phyloP scores from a whole-genome alignment of 495 filamentous ascomycete genomes.

The Penicillium robsamsonii region DNA sequence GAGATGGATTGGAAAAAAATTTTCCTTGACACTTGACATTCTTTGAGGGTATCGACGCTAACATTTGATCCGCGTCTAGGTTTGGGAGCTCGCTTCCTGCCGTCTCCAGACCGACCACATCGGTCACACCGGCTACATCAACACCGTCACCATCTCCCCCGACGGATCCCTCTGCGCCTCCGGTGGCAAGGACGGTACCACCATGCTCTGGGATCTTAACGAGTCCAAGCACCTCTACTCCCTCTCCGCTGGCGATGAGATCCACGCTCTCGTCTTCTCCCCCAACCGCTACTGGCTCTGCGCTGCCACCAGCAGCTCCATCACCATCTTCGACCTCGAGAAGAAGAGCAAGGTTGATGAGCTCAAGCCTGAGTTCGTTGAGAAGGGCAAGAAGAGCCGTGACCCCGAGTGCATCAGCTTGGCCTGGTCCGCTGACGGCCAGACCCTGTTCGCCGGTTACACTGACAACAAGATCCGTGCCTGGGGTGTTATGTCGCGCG shows the following conservation, averaged over 20 bases:
- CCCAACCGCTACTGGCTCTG: constrained; percentile 99
- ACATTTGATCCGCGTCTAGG: constrained; percentile 52
- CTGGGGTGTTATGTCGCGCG: constrained; percentile 90
- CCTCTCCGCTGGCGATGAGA: constrained; percentile 98
- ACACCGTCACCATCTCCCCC: constrained; percentile 99
- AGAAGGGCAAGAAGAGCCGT: constrained; percentile 97
- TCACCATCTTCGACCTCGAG: constrained; percentile 99
- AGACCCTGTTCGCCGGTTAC: constrained; percentile 99
- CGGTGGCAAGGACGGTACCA: constrained; percentile 99
- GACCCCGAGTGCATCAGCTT: constrained; percentile 97
- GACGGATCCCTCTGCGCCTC: constrained; percentile 99
- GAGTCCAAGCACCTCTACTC: constrained; percentile 99
- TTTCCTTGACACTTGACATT: constrained; percentile 13
- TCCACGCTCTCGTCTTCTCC: constrained; percentile 99
- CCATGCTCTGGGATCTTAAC: constrained; percentile 99
- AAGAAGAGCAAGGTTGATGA: constrained; percentile 99
- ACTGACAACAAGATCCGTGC: constrained; percentile 99
- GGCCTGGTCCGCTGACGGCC: constrained; percentile 96
- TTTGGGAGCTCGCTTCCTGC: constrained; percentile 99
- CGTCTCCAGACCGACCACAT: constrained; percentile 99
- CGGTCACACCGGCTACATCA: constrained; percentile 99
- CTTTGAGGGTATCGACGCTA: constrained; percentile 23
- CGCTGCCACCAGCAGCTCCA: constrained; percentile 91
- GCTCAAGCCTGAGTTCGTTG: constrained; percentile 96
- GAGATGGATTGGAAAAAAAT: constrained; percentile 20